Percentiles rank a stretch among this genome's conserved stretches.
phyloP scores from a whole-genome alignment of 768 basidiomycete genomes.

The Termitomyces titanicus region DNA sequence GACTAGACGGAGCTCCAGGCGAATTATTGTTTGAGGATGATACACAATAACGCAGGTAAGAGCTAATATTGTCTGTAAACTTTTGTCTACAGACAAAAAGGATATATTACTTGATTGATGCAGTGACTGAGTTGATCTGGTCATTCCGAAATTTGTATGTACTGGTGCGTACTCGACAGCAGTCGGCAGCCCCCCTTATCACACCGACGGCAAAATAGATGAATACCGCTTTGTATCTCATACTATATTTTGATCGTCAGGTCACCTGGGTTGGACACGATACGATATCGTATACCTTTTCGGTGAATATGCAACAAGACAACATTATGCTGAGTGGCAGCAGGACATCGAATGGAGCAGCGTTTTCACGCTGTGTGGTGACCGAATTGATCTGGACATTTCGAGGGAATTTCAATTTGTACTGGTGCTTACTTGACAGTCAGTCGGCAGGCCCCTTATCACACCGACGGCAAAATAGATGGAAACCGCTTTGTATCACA shows the following conservation, averaged over 20 bases:
- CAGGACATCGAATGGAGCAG: too few species aligned
- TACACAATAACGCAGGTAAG: too few species aligned
- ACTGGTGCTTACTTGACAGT: neutral
- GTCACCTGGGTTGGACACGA: too few species aligned
- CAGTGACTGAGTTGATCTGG: neutral
- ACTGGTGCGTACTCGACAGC: neutral
- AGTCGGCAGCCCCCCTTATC: neutral
- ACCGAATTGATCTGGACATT: too few species aligned
- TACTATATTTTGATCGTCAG: neutral
- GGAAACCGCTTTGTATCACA: neutral
- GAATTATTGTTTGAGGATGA: neutral
- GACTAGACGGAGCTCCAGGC: neutral
- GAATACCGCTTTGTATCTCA: neutral
- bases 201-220: neutral
- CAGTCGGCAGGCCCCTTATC: neutral
- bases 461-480: neutral
- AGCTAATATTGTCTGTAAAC: neutral
- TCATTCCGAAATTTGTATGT: neutral
- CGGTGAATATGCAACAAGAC: neutral
- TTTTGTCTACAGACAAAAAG: neutral
- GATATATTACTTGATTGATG: slow-evolving; percentile 2
- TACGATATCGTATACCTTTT: neutral
- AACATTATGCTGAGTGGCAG: neutral
- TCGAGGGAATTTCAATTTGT: neutral
- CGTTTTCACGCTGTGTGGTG: neutral